Conservation (phyloP, 164 flowering plant species). For the Aristolochia californica region DNA sequence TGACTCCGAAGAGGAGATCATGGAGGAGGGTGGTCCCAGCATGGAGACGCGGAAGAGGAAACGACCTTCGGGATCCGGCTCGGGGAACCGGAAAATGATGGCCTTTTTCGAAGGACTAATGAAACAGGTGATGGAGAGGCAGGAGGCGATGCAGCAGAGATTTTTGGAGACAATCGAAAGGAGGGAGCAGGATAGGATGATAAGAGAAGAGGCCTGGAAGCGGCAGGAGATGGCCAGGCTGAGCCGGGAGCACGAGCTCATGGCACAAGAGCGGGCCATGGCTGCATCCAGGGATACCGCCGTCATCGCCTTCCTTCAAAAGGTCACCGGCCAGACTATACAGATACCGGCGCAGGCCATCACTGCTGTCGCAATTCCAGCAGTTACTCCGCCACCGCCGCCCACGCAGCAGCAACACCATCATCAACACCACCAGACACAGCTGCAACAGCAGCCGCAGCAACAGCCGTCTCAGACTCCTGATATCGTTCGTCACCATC, state of each 20-base stretch:
- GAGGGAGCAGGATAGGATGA: constrained; percentile 60
- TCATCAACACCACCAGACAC: constrained; percentile 8
- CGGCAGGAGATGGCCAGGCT: constrained; percentile 54
- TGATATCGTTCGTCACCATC: constrained; percentile 16
- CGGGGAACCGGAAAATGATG: constrained; percentile 32
- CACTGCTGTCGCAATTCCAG: constrained; percentile 12
- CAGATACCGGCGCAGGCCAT: constrained; percentile 11
- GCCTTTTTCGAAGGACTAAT: constrained; percentile 47
- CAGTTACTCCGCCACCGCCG: constrained; percentile 10
- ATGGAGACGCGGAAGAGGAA: constrained; percentile 26
- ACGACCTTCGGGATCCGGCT: constrained; percentile 10
- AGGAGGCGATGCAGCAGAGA: constrained; percentile 54
- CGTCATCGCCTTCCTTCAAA: constrained; percentile 49
- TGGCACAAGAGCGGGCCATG: constrained; percentile 53
- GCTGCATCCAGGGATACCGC: constrained; percentile 67
- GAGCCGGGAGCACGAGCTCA: constrained; percentile 42
- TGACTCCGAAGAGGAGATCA: constrained; percentile 5
- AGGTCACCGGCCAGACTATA: constrained; percentile 47
- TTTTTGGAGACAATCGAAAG: constrained; percentile 61
- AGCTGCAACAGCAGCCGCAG: constrained; percentile 10
- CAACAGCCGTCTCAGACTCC: constrained; percentile 4
- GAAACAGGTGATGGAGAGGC: constrained; percentile 70
- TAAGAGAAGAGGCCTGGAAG: constrained; percentile 73
- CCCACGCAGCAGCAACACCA: constrained; percentile 10
- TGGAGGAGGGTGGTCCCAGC: constrained; percentile 9